phyloP scores from a whole-genome alignment of 73 alveolate genomes.

The Paramecium caudatum region DNA sequence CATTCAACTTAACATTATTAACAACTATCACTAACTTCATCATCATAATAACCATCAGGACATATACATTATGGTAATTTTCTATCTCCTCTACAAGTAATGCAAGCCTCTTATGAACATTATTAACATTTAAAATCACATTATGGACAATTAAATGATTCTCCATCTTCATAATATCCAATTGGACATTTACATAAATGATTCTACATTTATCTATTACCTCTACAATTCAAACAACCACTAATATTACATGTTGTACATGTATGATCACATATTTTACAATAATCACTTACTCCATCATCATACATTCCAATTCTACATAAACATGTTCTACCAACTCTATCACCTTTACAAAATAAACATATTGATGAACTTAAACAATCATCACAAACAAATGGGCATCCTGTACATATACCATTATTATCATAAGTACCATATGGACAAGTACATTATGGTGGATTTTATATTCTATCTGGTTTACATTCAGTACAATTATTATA shows the following conservation, averaged over 20 bases:
- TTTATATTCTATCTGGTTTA: neutral
- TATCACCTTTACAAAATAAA: slow-evolving; percentile 52
- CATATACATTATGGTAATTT: slow-evolving; percentile 33
- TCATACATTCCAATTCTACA: slow-evolving; percentile 44
- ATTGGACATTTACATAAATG: neutral
- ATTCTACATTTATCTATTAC: slow-evolving; percentile 11
- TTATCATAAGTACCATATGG: slow-evolving; percentile 23
- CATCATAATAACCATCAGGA: slow-evolving; percentile 28
- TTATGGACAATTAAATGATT: neutral
- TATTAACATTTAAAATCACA: slow-evolving; percentile 46
- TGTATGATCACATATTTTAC: slow-evolving; percentile 12
- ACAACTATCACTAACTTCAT: slow-evolving; percentile 2
- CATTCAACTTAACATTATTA: neutral
- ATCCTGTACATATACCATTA: neutral
- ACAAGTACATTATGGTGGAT: slow-evolving; percentile 35
- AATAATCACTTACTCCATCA: neutral
- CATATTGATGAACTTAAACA: neutral
- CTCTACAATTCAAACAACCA: slow-evolving; percentile 34
- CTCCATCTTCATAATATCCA: slow-evolving; percentile 60
- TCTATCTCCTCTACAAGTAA: slow-evolving; percentile 58
- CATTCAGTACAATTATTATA: neutral
- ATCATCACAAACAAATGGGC: slow-evolving; percentile 26
- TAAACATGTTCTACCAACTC: slow-evolving; percentile 16
- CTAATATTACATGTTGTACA: neutral
- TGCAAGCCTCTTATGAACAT: neutral